phyloP scores from a whole-genome alignment of 1,139 yeast genomes.

The Debaryomyces coudertii region DNA sequence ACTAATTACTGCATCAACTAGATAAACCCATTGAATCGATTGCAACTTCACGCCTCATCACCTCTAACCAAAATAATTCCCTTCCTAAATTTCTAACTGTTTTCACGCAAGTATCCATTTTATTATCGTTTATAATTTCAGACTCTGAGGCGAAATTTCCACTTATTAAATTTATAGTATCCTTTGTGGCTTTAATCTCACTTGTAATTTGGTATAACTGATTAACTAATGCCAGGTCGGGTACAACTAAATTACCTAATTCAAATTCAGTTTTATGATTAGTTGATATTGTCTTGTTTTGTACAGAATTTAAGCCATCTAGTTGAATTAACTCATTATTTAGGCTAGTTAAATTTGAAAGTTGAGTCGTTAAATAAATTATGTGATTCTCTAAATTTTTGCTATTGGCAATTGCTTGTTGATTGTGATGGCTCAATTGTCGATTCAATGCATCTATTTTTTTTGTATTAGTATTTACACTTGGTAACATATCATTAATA shows the following conservation, averaged over 20 bases:
- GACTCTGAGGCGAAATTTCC: conserved; percentile 46
- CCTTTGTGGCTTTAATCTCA: conserved; percentile 70
- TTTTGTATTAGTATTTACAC: conserved; percentile 21
- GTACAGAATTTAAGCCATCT: conserved; percentile 28
- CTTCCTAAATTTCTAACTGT: conserved; percentile 69
- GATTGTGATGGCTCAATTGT: conserved; percentile 41
- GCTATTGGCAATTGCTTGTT: conserved; percentile 43
- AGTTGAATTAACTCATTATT: conserved; percentile 29
- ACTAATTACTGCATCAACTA: conserved; percentile 1
- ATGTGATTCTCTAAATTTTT: conserved; percentile 36
- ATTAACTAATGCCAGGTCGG: conserved; percentile 45
- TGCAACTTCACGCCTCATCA: conserved; percentile 38
- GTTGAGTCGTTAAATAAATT: conserved; percentile 36
- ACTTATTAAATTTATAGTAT: conserved; percentile 60
- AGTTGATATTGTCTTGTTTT: conserved; percentile 24
- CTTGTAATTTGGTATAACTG: conserved; percentile 67
- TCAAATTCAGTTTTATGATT: conserved; percentile 15
- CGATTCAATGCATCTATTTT: conserved; percentile 35
- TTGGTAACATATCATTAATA: conserved; percentile 17
- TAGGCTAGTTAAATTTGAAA: conserved; percentile 28
- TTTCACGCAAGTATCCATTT: conserved; percentile 56
- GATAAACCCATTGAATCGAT: conserved; percentile 26
- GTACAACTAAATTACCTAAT: conserved; percentile 43
- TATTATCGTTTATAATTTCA: conserved; percentile 40
- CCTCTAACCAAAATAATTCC: conserved; percentile 66